Evolutionary conservation across 805 yeast genomes (phyloP).

Genomic region (Lipomyces yamadae): DNA sequence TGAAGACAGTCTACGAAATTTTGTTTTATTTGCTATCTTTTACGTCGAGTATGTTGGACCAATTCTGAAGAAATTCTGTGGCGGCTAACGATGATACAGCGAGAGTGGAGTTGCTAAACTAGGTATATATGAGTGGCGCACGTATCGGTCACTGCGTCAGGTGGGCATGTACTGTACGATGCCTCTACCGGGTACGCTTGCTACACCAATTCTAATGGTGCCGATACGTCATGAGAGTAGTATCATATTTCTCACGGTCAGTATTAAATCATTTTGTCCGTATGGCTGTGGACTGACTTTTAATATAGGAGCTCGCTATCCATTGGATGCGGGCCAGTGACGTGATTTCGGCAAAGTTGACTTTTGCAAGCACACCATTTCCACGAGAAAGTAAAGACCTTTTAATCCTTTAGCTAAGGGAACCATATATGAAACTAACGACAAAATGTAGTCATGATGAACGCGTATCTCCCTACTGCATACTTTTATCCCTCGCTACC

Average conservation of each 20-base stretch:
- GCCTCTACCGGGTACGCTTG: conserved; percentile 10
- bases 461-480: background rate
- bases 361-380: background rate
- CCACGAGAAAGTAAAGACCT: background rate
- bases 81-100: background rate
- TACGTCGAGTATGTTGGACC: conserved; percentile 7
- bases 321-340: conserved; percentile 14
- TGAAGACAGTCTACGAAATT: background rate
- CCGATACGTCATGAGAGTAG: conserved; percentile 15
- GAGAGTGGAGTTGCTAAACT: conserved; percentile 16
- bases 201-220: conserved; percentile 25
- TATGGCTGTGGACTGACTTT: background rate
- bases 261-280: background rate
- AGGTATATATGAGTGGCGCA: conserved; percentile 20
- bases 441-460: background rate
- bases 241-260: conserved; percentile 18
- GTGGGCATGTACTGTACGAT: conserved; percentile 11
- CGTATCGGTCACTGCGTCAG: conserved; percentile 12
- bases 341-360: conserved; percentile 13
- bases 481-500: conserved; percentile 1
- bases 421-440: background rate
- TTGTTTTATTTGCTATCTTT: conserved; percentile 11
- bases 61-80: background rate
- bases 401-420: background rate
- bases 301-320: conserved; percentile 8